Evolutionary conservation across 441 rosid genomes (phyloP), one percentile per base, ranked within the genome.

Genomic region (Raphanus hybrid): DNA sequence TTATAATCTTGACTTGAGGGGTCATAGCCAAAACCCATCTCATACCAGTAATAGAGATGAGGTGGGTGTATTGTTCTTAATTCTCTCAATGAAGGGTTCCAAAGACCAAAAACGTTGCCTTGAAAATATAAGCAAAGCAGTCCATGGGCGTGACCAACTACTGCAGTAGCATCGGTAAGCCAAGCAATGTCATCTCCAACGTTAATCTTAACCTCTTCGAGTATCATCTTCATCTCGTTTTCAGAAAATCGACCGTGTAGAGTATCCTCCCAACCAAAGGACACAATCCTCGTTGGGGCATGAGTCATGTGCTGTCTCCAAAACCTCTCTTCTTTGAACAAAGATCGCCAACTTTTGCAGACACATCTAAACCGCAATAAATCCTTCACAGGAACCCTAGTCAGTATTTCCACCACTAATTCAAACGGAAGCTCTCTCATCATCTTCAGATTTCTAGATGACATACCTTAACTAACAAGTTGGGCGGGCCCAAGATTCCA

Each of bases 21-120:
- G 16, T 48, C 55, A n/a, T 11, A 45, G 2, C 52, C 52, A 45
- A 45, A 45, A 48, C 55, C 16, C 55, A 48, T 48, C 55, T 48
- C 55, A 48, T n/a, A 48, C 55, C 16, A 48, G 15, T 12, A 3
- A 11, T n/a, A 48, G 15, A 4, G 16, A 48, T 4, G n/a, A 12
- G 55, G 55, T 48, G 55, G 14, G 55, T 5, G 55, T 48, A 48
- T 48, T 48, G 5, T 48, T n/a, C 55, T 48, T 48, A 48, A 12
- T 48, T 48, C 55, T n/a, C 55, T 48, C 16, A 48, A 12, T 48
- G 55, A n/a, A n/a, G 55, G 55, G 55, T 48, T 48, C 55, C 55
- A 48, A 48, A 48, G 15, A 48, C 55, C 55, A n/a, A 48, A 48
- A 45, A 14, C 3, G 6, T 12, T 11, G 11, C 4, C 5, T 11